Percentiles rank a stretch among this genome's conserved stretches.
Conservation (phyloP, 106 monocot species). For the Dendrobium officinale region DNA sequence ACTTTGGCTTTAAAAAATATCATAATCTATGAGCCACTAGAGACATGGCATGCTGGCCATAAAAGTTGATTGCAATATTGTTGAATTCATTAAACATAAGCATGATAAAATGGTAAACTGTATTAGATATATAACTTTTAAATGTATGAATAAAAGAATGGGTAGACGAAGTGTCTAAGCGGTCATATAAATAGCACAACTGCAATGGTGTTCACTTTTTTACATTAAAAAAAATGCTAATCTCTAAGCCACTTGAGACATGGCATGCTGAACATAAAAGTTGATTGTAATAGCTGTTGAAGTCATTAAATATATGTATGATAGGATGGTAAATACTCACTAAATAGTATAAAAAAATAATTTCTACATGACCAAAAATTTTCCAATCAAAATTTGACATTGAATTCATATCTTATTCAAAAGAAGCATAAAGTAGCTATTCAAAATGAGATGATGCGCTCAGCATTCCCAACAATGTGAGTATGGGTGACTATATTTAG, state of each 20-base stretch:
- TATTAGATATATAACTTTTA: no score
- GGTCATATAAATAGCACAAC: no score
- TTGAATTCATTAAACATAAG: no score
- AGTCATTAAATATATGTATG: background rate
- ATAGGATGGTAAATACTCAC: background rate
- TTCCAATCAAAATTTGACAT: background rate
- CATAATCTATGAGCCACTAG: background rate
- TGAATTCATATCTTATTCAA: background rate
- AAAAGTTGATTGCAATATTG: background rate
- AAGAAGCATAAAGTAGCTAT: background rate
- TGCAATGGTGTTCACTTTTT: no score
- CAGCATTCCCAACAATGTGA: background rate
- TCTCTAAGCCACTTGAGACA: background rate
- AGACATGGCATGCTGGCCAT: background rate
- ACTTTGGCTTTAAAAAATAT: background rate
- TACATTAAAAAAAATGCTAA: no score
- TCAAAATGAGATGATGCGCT: background rate
- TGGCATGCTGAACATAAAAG: background rate
- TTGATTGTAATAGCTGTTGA: background rate
- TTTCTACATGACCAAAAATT: background rate
- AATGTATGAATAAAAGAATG: no score
- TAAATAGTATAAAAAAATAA: background rate
- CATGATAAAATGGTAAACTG: no score
- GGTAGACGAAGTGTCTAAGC: no score
- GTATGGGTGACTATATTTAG: background rate